Evolutionary conservation across 768 basidiomycete genomes (phyloP).

Genomic region (Termitomyces sp.): DNA sequence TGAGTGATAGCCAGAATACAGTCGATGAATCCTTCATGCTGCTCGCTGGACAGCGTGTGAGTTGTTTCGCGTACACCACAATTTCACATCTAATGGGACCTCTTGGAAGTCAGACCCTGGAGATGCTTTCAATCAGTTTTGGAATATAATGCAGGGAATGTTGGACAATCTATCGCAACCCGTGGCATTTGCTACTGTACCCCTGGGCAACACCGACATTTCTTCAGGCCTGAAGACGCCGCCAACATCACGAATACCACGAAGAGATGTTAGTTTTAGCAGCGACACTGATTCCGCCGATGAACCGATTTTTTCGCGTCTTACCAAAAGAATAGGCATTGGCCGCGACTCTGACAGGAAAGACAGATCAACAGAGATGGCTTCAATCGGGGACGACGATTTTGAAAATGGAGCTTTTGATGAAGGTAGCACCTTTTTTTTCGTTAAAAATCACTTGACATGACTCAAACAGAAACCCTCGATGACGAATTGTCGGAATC

Average conservation of each 20-base stretch:
- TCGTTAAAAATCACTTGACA: neutral
- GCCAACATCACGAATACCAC: slow-evolving; percentile 20
- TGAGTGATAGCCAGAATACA: slow-evolving; percentile 53
- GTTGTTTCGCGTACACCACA: slow-evolving; percentile 18
- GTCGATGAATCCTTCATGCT: slow-evolving; percentile 91
- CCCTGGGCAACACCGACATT: slow-evolving; percentile 44
- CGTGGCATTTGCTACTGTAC: slow-evolving; percentile 78
- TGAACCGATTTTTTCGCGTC: slow-evolving; percentile 52
- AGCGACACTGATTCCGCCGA: slow-evolving; percentile 63
- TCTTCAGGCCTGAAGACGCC: slow-evolving; percentile 22
- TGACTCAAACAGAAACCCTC: slow-evolving; percentile 17
- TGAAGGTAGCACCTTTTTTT: slow-evolving; percentile 39
- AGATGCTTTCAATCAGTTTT: slow-evolving; percentile 86
- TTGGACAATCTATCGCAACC: slow-evolving; percentile 82
- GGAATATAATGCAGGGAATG: slow-evolving; percentile 85
- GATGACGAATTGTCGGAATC: slow-evolving; percentile 75
- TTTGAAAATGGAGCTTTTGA: slow-evolving; percentile 61
- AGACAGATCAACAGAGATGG: slow-evolving; percentile 10
- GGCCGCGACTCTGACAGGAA: slow-evolving; percentile 21
- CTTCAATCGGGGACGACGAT: slow-evolving; percentile 33
- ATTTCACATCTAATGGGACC: slow-evolving; percentile 3
- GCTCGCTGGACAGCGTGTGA: slow-evolving; percentile 66
- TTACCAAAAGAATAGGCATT: slow-evolving; percentile 47
- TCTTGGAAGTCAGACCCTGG: slow-evolving; percentile 63
- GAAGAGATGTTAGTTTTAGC: slow-evolving; percentile 47